Evolutionary conservation across 352 stramenopile genomes (phyloP), one percentile per base, ranked within the genome.

Genomic region (Phytophthora sansomeana): DNA sequence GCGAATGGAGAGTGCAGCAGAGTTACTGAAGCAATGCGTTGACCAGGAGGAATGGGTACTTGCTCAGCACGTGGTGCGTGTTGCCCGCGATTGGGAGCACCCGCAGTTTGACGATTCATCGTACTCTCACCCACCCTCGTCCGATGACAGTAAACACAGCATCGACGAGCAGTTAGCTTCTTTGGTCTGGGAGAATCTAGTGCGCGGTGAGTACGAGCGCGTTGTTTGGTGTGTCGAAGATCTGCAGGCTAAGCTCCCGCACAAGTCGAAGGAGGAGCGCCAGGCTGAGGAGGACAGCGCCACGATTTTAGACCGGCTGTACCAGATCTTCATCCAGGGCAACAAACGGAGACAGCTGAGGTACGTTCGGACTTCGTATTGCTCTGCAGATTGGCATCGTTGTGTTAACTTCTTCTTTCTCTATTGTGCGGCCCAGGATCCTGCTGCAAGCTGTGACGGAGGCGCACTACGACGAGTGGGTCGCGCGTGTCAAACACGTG

Each of bases 31-130:
- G 6, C 73, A 90, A 54, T 94, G 88, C 65, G 65, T 94, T 28
- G 86, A 93, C 54, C 82, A 93, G 29, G 81, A 93, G 28, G 85
- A 96, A 51, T 90, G 81, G 79, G 60, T 71, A 1, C 67, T 96
- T 1, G 88, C 85, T 6, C 77, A 87, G 47, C 85, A 96, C 38
- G 82, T 96, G 0, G 85, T 94, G 3, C 88, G 88, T 11, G 88
- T 96, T 8, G 84, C 86, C 7, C 81, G 88, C n/a, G 85, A 90
- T 43, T 96, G 88, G 88, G 79, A 90, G 29, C 69, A 85, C 17
- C 63, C 69, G 1, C 39, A 61, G 13, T 46, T 58, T 1, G 43
- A 64, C 14, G 69, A 78, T 10, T 56, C 53, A 6, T 59, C 63
- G 4, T 53, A 65, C 17, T 70, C 62, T 13, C 52, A 33, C n/a